phyloP scores from a whole-genome alignment of 1,284 basidiomycete species.

The Puccinia polysora region DNA sequence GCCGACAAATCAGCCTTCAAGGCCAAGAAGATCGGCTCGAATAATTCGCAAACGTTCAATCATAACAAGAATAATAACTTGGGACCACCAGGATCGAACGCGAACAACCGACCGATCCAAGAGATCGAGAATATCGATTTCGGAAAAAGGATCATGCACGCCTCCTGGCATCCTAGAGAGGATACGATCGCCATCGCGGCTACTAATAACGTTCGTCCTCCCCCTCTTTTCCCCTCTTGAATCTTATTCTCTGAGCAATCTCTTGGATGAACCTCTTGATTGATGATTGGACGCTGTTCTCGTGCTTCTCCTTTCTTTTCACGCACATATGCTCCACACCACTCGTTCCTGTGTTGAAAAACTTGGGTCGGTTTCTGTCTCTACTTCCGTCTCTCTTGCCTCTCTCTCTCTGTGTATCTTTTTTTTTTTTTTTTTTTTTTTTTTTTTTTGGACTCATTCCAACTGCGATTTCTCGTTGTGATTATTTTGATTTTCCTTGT shows the following conservation, averaged over 20 bases:
- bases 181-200: slow-evolving; percentile 70
- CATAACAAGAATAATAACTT: slow-evolving; percentile 68
- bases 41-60: slow-evolving; percentile 52
- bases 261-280: too few species aligned
- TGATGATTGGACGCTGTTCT: too few species aligned
- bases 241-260: background rate
- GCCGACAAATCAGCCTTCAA: slow-evolving; percentile 99
- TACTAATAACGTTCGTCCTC: slow-evolving; percentile 53
- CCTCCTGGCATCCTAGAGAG: slow-evolving; percentile 92
- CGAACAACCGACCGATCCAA: slow-evolving; percentile 64
- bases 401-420: too few species aligned
- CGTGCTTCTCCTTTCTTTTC: too few species aligned
- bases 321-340: too few species aligned
- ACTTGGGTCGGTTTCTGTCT: too few species aligned
- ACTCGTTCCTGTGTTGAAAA: too few species aligned
- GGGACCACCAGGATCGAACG: slow-evolving; percentile 63
- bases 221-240: background rate
- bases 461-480: too few species aligned
- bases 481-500: too few species aligned
- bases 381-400: too few species aligned
- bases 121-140: slow-evolving; percentile 70
- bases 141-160: slow-evolving; percentile 89
- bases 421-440: too few species aligned
- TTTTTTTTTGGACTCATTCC: too few species aligned
- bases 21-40: slow-evolving; percentile 81